Evolutionary conservation across 2,329 filamentous ascomycete genomes (phyloP).

Genomic region (Periconia sp.): DNA sequence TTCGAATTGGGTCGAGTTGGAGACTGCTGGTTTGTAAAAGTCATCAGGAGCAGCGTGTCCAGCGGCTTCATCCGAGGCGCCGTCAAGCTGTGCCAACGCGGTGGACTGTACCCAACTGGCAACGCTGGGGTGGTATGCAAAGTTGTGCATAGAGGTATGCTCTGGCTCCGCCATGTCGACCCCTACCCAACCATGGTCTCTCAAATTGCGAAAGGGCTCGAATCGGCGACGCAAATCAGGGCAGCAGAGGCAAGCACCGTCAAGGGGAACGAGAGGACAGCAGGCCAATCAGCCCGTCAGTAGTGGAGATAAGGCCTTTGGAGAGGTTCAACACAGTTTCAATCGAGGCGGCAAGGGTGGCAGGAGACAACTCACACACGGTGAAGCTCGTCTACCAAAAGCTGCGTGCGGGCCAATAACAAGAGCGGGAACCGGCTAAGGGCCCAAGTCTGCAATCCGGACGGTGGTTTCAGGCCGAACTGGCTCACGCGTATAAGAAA

Average conservation of each 20-base stretch:
- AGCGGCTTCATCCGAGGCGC: slow-evolving; percentile 16
- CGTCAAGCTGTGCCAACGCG: slow-evolving; percentile 29
- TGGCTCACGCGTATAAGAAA: slow-evolving; percentile 10
- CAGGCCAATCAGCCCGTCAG: slow-evolving; percentile 28
- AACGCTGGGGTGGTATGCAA: slow-evolving; percentile 34
- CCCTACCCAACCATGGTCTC: slow-evolving; percentile 31
- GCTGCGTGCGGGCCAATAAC: slow-evolving; percentile 23
- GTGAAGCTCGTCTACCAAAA: slow-evolving; percentile 17
- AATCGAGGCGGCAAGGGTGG: slow-evolving; percentile 27
- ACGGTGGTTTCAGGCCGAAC: slow-evolving; percentile 28
- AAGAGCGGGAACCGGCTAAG: slow-evolving; percentile 12
- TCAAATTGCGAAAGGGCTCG: slow-evolving; percentile 20
- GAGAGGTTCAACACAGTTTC: slow-evolving; percentile 23
- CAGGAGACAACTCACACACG: slow-evolving; percentile 34
- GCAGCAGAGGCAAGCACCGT: slow-evolving; percentile 11
- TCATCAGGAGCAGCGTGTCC: slow-evolving; percentile 27
- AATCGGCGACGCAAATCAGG: slow-evolving; percentile 29
- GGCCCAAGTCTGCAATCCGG: slow-evolving; percentile 17
- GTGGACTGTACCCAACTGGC: slow-evolving; percentile 40
- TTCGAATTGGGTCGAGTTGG: slow-evolving; percentile 6
- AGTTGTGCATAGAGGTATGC: slow-evolving; percentile 25
- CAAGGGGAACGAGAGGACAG: slow-evolving; percentile 8
- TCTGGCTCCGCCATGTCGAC: slow-evolving; percentile 34
- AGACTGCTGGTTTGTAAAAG: slow-evolving; percentile 32
- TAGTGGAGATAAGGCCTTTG: slow-evolving; percentile 13